Evolutionary conservation across 495 filamentous ascomycete genomes (phyloP), one percentile per base, ranked within the genome.

Genomic region (Neurospora sp.): DNA sequence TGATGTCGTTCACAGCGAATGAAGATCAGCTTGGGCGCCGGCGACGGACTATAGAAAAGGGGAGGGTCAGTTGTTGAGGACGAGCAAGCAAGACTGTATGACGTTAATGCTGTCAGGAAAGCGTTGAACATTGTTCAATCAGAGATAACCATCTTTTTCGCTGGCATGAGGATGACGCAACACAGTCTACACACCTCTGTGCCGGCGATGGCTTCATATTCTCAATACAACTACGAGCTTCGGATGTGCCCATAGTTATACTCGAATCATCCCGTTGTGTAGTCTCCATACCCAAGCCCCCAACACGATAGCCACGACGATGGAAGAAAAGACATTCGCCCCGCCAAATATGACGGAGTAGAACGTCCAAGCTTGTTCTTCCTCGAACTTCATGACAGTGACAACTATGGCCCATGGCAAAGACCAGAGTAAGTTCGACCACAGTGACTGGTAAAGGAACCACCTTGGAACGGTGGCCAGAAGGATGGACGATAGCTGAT

Each of bases 321-420:
- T 78, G 72, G 90, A 91, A 70, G 85, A 87, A 75, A 92, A 92
- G 20, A 93, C 89, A 69, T 92, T 79, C 72, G 86, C 88, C 2
- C 91, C 91, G 0, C 92, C 91, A 84, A 93, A 93, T 3, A 92
- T 86, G 4, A 92, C 76, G 0, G 84, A 82, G 78, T 93, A 85
- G 75, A 88, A 92, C 0, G 84, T 91, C 92, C 92, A 93, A 3
- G 91, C 90, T 71, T 88, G 85, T 0, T 79, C 80, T 31, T 79
- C 79, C 27, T 86, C 82, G 42, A 92, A 75, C 42, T 82, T 73
- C 35, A 81, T 76, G 6, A 81, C 79, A 18, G 85, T 86, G n/a
- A 89, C 86, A 3, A 85, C 89, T 69, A 92, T 89, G 0, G 91
- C 90, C 90, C 90, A 92, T 2, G 92, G 91, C 1, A 93, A 80